Percentiles rank a stretch among this genome's conserved stretches.
phyloP scores from a whole-genome alignment of 805 yeast species.

The Wickerhamiella lipophila region DNA sequence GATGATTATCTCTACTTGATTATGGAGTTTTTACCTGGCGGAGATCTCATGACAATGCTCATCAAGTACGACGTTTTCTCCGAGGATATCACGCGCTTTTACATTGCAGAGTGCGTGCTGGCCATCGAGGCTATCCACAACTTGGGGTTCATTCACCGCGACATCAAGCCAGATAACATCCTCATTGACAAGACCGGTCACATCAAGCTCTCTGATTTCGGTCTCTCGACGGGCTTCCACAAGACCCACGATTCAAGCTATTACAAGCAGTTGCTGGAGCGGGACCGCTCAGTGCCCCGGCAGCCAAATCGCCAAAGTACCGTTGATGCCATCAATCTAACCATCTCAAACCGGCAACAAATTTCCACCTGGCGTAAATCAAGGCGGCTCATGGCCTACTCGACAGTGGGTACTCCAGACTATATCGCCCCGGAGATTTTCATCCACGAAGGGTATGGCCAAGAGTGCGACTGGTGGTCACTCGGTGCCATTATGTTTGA shows the following conservation, averaged over 20 bases:
- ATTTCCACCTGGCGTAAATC: slow-evolving; percentile 94
- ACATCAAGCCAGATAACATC: slow-evolving; percentile 94
- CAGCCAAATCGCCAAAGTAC: slow-evolving; percentile 46
- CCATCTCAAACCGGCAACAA: slow-evolving; percentile 89
- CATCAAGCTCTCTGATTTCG: slow-evolving; percentile 60
- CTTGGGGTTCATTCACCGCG: slow-evolving; percentile 88
- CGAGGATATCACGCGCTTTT: slow-evolving; percentile 77
- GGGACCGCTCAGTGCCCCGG: slow-evolving; percentile 30
- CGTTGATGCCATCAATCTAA: slow-evolving; percentile 89
- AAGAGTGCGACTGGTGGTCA: slow-evolving; percentile 98
- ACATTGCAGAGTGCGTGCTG: slow-evolving; percentile 91
- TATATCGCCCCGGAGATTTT: slow-evolving; percentile 93
- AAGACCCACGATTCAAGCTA: slow-evolving; percentile 81
- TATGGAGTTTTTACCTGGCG: slow-evolving; percentile 77
- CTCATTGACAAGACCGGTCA: slow-evolving; percentile 69
- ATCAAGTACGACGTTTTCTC: slow-evolving; percentile 89
- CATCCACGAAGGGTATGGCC: slow-evolving; percentile 86
- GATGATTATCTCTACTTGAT: slow-evolving; percentile 59
- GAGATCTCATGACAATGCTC: slow-evolving; percentile 87
- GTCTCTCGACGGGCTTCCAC: slow-evolving; percentile 86
- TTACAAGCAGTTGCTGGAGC: slow-evolving; percentile 68
- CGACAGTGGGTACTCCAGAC: slow-evolving; percentile 94
- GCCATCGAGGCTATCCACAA: slow-evolving; percentile 92
- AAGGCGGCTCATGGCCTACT: slow-evolving; percentile 84
- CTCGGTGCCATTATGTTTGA: slow-evolving; percentile 94